Evolutionary conservation across 2,329 filamentous ascomycete species (phyloP).

Genomic region (Kalmusia sp.): DNA sequence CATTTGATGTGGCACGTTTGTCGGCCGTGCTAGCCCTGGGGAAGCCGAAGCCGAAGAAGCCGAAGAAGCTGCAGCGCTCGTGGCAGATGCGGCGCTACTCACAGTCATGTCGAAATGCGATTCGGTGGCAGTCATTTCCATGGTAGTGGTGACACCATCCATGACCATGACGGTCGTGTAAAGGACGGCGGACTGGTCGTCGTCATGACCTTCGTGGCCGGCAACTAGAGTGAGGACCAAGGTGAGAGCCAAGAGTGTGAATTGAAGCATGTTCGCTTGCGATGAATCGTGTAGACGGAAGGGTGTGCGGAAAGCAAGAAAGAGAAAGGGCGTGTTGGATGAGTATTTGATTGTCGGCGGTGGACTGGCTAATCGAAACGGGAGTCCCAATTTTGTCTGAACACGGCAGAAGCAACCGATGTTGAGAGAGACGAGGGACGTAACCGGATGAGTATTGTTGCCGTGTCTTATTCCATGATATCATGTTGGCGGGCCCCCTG

Average conservation of each 20-base stretch:
- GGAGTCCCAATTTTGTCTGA: no score
- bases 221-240: neutral
- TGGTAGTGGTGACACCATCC: slow-evolving; percentile 7
- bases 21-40: neutral
- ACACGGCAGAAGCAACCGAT: neutral
- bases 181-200: neutral
- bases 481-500: neutral
- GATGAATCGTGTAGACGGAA: neutral
- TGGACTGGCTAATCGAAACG: no score
- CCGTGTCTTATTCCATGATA: neutral
- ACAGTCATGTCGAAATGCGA: no score
- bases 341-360: no score
- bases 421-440: neutral
- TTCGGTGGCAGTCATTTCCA: neutral
- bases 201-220: neutral
- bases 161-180: slow-evolving; percentile 7
- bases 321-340: neutral
- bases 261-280: neutral
- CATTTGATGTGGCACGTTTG: neutral
- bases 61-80: neutral
- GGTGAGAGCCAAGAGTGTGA: neutral
- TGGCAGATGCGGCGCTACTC: neutral
- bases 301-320: no score
- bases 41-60: neutral
- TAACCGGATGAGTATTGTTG: neutral